Conservation (phyloP, 2,329 filamentous ascomycete species). For the Alternaria incomplexa region DNA sequence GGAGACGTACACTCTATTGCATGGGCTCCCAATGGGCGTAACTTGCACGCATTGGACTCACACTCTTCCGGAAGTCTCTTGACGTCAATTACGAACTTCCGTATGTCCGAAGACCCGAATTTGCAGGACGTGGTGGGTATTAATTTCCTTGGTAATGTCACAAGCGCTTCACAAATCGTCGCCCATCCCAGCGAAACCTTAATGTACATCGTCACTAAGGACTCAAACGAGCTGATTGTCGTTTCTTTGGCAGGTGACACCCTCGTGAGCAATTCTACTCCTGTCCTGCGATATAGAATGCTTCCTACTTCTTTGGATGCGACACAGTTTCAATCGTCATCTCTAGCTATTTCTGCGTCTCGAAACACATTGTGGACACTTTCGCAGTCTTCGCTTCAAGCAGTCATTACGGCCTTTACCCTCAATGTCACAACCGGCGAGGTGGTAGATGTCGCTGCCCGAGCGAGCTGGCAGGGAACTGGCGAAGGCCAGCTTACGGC, state of each 20-base stretch:
- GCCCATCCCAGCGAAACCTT: constrained; percentile 22
- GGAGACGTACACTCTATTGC: constrained; percentile 31
- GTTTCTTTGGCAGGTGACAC: constrained; percentile 9
- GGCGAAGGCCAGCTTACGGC: constrained; percentile 19
- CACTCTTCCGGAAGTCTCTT: constrained; percentile 11
- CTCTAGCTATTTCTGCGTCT: constrained; percentile 24
- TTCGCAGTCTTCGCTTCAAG: constrained; percentile 21
- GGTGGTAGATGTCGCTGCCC: constrained; percentile 19
- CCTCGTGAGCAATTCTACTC: not conserved
- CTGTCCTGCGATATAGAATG: constrained; percentile 9
- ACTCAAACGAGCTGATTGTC: constrained; percentile 28
- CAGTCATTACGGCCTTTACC: constrained; percentile 21
- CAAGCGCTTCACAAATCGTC: constrained; percentile 25
- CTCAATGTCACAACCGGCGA: constrained; percentile 27
- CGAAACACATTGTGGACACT: constrained; percentile 28
- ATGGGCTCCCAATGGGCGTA: constrained; percentile 26
- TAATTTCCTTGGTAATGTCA: constrained; percentile 22
- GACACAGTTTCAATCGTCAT: constrained; percentile 17
- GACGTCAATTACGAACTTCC: constrained; percentile 30
- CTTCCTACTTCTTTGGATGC: constrained; percentile 19
- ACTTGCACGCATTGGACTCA: constrained; percentile 28
- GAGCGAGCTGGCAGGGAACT: constrained; percentile 20
- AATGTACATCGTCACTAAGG: constrained; percentile 26
- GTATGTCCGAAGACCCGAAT: constrained; percentile 8
- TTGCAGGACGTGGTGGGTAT: constrained; percentile 15